Evolutionary conservation across 345 rosid species (phyloP).

Genomic region (Mangifera indica): DNA sequence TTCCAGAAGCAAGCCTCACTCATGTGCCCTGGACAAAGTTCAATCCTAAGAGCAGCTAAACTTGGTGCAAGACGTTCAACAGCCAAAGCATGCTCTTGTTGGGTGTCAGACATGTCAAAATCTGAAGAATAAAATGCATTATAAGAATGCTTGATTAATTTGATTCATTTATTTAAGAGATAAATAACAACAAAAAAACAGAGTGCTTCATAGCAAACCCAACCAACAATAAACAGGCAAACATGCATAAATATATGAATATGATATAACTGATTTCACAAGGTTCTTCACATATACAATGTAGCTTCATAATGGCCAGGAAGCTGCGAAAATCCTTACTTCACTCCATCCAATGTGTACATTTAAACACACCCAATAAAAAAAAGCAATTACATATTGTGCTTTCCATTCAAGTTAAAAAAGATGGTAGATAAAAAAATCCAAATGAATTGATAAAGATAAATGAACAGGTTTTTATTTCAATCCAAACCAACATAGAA

Average conservation of each 20-base stretch:
- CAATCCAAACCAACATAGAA: neutral
- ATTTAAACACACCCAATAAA: too few species aligned
- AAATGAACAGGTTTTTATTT: neutral
- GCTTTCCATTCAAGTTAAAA: too few species aligned
- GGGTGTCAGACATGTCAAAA: slow-evolving; percentile 91
- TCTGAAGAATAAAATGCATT: slow-evolving; percentile 36
- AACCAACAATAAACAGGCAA: neutral
- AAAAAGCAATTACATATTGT: too few species aligned
- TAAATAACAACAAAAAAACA: neutral
- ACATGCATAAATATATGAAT: too few species aligned
- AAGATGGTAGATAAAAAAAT: too few species aligned
- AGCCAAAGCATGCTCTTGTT: slow-evolving; percentile 90
- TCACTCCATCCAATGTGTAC: neutral
- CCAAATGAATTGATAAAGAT: neutral
- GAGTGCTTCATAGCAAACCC: slow-evolving; percentile 1
- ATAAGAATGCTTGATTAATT: neutral
- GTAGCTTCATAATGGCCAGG: neutral
- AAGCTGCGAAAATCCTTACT: neutral
- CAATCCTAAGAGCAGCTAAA: slow-evolving; percentile 78
- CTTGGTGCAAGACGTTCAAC: slow-evolving; percentile 78
- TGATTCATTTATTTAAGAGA: neutral
- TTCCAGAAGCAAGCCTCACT: slow-evolving; percentile 92
- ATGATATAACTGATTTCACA: too few species aligned
- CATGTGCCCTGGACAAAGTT: slow-evolving; percentile 92
- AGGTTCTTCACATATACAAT: neutral